Evolutionary conservation across 768 basidiomycete species (phyloP), one percentile per base, ranked within the genome.

Genomic region (Crucibulum laeve): DNA sequence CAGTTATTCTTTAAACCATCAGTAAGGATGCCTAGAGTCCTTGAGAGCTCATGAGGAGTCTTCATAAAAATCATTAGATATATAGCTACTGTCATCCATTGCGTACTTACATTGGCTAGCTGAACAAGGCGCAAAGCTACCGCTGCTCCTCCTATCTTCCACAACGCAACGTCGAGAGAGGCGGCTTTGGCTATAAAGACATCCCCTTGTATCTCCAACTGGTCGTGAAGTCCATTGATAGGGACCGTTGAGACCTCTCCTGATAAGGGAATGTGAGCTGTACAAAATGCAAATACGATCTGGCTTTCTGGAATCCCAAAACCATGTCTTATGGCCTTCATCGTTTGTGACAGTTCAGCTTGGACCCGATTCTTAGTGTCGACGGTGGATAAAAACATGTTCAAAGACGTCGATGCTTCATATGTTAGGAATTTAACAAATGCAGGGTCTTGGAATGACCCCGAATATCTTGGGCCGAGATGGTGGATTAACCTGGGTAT

Each of bases 1-100:
- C 94, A 97, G 53, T 80, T 88, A 51, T 87, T 84, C 50, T 79
- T 79, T 35, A 96, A 59, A 2, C 86, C 79, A 52, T 94, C 91
- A 6, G 79, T 75, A 17, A 95, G 61, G 21, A 93, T 78, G 3
- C 81, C 68, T 4, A 93, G 61, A 0, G 89, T 75, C 13, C 83
- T 69, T 0, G 86, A 87, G 2, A 95, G 53, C 51, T 93, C 90
- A 48, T 88, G 87, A 0, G 82, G 64, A 0, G 80, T 89, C 84
- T 91, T n/a, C n/a, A 30, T 17, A 17, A 52, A 21, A 35, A 4
- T 14, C 5, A 14, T 30, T 8, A 40, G 28, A 28, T 28, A 19
- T 40, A 13, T 10, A 25, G 6, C 5, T 25, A 40, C 11, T 21
- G 23, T 13, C 17, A 19, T 11, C 7, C 6, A 10, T n/a, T 11